Evolutionary conservation across 768 basidiomycete genomes (phyloP).

Genomic region (Paxillus ammoniavirescens): DNA sequence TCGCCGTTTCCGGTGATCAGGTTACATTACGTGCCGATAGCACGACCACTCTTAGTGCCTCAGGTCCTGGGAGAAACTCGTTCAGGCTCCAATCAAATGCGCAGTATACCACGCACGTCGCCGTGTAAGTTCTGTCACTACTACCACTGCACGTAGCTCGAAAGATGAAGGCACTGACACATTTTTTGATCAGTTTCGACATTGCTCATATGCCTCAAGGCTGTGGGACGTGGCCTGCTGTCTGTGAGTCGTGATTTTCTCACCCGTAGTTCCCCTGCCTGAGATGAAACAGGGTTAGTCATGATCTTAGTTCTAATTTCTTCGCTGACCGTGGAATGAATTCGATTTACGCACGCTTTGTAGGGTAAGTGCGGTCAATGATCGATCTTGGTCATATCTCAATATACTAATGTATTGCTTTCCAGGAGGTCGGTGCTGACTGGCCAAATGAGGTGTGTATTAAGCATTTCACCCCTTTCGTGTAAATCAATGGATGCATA

Average conservation of each 20-base stretch:
- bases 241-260: slow-evolving; percentile 25
- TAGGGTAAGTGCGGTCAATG: slow-evolving; percentile 21
- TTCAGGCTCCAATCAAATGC: slow-evolving; percentile 34
- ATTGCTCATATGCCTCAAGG: slow-evolving; percentile 38
- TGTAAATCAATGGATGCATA: neutral
- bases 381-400: neutral
- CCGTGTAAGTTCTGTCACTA: slow-evolving; percentile 21
- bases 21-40: slow-evolving; percentile 33
- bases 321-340: neutral
- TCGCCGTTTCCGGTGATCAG: slow-evolving; percentile 46
- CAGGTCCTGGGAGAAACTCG: slow-evolving; percentile 34
- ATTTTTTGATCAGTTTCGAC: slow-evolving; percentile 26
- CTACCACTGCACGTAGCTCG: too few species aligned
- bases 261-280: neutral
- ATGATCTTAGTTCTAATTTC: neutral
- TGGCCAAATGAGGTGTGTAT: slow-evolving; percentile 25
- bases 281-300: slow-evolving; percentile 20
- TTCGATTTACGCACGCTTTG: neutral
- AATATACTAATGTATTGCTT: neutral
- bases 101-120: slow-evolving; percentile 33
- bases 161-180: neutral
- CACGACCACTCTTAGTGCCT: slow-evolving; percentile 28
- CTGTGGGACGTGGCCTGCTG: slow-evolving; percentile 39
- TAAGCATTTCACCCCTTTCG: too few species aligned
- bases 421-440: slow-evolving; percentile 24